Evolutionary conservation across 805 yeast species (phyloP).

Genomic region (Wickerhamiella qilinensis): DNA sequence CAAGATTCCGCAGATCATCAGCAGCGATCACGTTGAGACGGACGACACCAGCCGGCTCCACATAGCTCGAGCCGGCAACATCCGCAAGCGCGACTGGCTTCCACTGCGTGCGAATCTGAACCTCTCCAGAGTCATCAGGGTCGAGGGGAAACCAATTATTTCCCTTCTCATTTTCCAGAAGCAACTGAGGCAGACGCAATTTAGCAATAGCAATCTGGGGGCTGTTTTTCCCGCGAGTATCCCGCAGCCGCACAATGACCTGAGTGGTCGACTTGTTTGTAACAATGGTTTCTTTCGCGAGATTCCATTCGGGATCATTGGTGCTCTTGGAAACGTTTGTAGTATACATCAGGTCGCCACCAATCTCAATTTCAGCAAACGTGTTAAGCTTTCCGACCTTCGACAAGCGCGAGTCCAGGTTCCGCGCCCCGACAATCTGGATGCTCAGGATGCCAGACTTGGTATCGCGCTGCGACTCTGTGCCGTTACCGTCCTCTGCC

Average conservation of each 20-base stretch:
- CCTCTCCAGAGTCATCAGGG: constrained; percentile 48
- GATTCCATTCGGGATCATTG: constrained; percentile 52
- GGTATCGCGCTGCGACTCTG: constrained; percentile 79
- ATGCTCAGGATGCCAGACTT: constrained; percentile 82
- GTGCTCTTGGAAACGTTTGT: constrained; percentile 44
- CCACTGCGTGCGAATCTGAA: constrained; percentile 59
- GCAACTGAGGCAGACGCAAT: constrained; percentile 37
- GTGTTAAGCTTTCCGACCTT: constrained; percentile 40
- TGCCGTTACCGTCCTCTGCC: constrained; percentile 52
- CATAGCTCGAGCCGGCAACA: constrained; percentile 63
- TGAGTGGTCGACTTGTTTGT: constrained; percentile 56
- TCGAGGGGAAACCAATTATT: constrained; percentile 61
- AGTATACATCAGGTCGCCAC: constrained; percentile 40
- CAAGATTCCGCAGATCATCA: constrained; percentile 63
- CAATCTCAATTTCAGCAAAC: constrained; percentile 55
- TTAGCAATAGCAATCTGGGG: constrained; percentile 41
- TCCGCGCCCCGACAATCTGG: constrained; percentile 49
- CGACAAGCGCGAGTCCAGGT: constrained; percentile 24
- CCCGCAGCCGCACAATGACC: constrained; percentile 49
- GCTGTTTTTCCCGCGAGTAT: constrained; percentile 41
- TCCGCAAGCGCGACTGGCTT: constrained; percentile 64
- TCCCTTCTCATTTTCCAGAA: constrained; percentile 66
- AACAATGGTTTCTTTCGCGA: constrained; percentile 48
- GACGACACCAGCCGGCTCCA: constrained; percentile 89
- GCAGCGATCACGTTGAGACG: constrained; percentile 58